Evolutionary conservation across 2,329 filamentous ascomycete genomes (phyloP), one percentile per base, ranked within the genome.

Genomic region (Beauveria brongniartii): DNA sequence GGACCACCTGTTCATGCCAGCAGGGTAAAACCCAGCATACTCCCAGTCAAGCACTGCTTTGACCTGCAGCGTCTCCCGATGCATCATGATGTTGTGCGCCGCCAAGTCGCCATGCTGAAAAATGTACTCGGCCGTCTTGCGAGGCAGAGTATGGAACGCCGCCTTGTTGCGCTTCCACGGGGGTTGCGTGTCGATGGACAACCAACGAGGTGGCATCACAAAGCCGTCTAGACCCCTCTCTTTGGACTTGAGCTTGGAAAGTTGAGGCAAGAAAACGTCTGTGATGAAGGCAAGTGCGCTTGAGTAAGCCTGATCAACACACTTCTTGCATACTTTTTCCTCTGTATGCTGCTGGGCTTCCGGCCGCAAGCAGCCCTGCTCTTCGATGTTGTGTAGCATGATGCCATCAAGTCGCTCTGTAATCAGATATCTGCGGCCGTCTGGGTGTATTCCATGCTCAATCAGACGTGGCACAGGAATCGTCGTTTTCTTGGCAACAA

Each of bases 41-140:
- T 65, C 63, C 63, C 62, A 63, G 44, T 63, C 62, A 37, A 65
- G 59, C 37, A 65, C 41, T 3, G 60, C 57, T 46, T 64, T 61
- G 18, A 65, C 53, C 37, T 65, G 37, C 26, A 65, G 50, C 34
- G 62, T 64, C 14, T 59, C 14, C 20, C 3, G 16, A 20, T 65
- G 54, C 2, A 65, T 48, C 12, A 64, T 52, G 50, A 65, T 53
- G 37, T 64, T 65, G 16, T 62, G 60, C 40, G 62, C 18, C 8
- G 44, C 62, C 14, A 65, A 8, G 47, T 61, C 61, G 50, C 60
- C 60, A 43, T 64, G 64, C 34, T 64, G 62, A 30, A 65, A 64
- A 16, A 53, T 37, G 51, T 64, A 65, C 22, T 52, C 50, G 4
- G 63, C 16, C 53, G 59, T 30, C 44, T 50, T 18, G 7, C 61